These are phyloP conservation scores for Paecilomyces sp. DNA, from an alignment of 2,329 filamentous ascomycete species.

Conservation along the genomic window DNA sequence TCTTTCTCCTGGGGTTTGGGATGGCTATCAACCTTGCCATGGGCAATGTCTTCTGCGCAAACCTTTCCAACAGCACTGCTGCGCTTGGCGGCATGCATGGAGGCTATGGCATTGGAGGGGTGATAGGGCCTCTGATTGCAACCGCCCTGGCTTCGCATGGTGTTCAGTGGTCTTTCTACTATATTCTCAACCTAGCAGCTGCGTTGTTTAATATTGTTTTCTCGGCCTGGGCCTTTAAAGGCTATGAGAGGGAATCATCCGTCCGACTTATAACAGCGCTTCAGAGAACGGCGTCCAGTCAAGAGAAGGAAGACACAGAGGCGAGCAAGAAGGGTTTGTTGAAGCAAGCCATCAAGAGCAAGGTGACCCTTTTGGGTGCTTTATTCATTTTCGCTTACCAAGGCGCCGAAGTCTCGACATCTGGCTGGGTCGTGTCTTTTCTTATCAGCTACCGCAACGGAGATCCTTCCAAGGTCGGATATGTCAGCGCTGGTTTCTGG, in stretches of 20 bases:
- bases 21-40: conserved; percentile 46
- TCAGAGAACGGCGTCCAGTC: conserved; percentile 36
- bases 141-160: conserved; percentile 61
- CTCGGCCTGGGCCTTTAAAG: conserved; percentile 61
- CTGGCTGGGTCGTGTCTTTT: conserved; percentile 82
- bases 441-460: conserved; percentile 66
- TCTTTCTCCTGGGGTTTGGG: conserved; percentile 57
- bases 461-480: conserved; percentile 64
- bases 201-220: conserved; percentile 51
- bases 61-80: conserved; percentile 45
- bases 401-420: conserved; percentile 75
- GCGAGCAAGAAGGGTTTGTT: conserved; percentile 26
- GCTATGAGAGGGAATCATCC: conserved; percentile 57
- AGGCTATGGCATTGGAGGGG: conserved; percentile 54
- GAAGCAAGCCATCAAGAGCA: conserved; percentile 45
- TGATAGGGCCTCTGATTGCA: conserved; percentile 61
- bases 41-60: conserved; percentile 52
- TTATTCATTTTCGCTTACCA: conserved; percentile 83
- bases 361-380: conserved; percentile 64
- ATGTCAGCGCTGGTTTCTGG: conserved; percentile 66
- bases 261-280: conserved; percentile 36
- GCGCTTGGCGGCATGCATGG: conserved; percentile 36
- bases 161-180: conserved; percentile 64
- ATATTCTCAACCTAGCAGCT: conserved; percentile 58
- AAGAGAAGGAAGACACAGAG: conserved; percentile 18